Percentiles rank a stretch among this genome's conserved stretches.
Conservation (phyloP, 208 protist species). For the Herpetomonas samuelpessoai region DNA sequence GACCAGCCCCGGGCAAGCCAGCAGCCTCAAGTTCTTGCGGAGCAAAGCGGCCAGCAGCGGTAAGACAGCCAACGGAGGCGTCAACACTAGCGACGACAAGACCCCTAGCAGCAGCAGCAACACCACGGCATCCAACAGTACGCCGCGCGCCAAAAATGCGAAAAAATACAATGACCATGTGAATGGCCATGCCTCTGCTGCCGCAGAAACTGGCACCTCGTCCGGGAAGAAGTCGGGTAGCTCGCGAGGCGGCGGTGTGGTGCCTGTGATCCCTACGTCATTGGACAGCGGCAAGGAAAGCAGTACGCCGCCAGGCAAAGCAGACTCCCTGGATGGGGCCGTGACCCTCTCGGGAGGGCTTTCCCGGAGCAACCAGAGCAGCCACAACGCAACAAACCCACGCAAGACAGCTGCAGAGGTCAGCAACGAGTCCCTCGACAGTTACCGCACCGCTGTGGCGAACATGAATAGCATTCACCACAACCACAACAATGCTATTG, state of each 20-base stretch:
- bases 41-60: too few relatives aligned
- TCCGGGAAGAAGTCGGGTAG: too few relatives aligned
- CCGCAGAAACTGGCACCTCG: too few relatives aligned
- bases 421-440: not conserved
- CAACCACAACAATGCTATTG: too few relatives aligned
- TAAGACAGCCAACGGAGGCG: too few relatives aligned
- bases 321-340: not conserved
- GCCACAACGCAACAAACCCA: not conserved
- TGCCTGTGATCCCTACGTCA: not conserved
- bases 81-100: not conserved
- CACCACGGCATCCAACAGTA: not conserved
- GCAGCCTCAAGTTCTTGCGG: too few relatives aligned
- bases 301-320: not conserved
- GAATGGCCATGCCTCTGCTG: not conserved
- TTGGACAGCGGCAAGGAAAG: not conserved
- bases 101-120: not conserved
- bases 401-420: not conserved
- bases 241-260: not conserved
- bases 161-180: slow-evolving; percentile 4
- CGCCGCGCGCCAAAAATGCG: not conserved
- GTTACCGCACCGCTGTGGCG: not conserved
- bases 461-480: not conserved
- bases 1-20: too few relatives aligned
- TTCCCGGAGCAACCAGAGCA: not conserved
- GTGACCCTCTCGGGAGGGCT: not conserved